Evolutionary conservation across 345 rosid genomes (phyloP).

Genomic region (Murraya koenigii): DNA sequence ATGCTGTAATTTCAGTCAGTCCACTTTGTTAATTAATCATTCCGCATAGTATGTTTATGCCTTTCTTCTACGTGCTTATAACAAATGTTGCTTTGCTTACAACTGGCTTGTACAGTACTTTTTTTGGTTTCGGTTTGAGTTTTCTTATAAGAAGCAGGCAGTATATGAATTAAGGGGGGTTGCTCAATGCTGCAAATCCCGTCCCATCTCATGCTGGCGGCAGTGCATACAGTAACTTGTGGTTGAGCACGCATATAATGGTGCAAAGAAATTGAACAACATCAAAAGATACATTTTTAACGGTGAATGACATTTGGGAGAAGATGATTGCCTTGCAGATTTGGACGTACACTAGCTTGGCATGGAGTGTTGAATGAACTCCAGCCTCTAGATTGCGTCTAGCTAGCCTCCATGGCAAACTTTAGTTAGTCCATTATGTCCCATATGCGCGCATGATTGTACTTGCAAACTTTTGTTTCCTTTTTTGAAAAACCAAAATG

Average conservation of each 20-base stretch:
- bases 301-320: neutral
- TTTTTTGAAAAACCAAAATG: no score
- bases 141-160: neutral
- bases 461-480: no score
- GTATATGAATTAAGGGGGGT: neutral
- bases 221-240: neutral
- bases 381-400: no score
- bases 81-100: no score
- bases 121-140: neutral
- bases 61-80: no score
- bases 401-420: no score
- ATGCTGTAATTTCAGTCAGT: neutral
- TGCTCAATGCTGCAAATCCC: neutral
- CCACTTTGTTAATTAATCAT: no score
- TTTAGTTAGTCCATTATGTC: no score
- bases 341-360: no score
- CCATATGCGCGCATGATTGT: no score
- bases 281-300: neutral
- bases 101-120: neutral
- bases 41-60: no score
- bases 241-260: neutral
- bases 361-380: no score
- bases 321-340: neutral
- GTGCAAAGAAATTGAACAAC: neutral
- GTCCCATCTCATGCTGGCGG: neutral